Evolutionary conservation across 163 green algal species (phyloP), one percentile per base, ranked within the genome.

Genomic region (Chlamydomonas reinhardtii): DNA sequence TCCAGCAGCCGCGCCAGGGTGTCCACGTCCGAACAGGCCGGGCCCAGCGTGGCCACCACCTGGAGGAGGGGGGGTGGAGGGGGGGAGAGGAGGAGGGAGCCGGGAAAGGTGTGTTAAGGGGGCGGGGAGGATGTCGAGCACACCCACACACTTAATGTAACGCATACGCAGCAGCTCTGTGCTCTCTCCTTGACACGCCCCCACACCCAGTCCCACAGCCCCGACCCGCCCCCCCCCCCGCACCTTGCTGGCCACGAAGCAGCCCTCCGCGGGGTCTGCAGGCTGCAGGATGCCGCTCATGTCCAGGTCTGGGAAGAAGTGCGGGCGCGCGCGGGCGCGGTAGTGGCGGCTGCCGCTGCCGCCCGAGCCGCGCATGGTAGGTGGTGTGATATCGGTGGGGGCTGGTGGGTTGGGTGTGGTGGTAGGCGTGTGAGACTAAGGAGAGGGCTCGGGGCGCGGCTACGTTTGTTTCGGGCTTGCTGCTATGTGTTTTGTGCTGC

Each of bases 31-130:
- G 96, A 95, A 59, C 94, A 97, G 73, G 92, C 87, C 4, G 96
- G 96, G 20, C 96, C 96, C 34, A 99, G 93, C 11, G 96, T 99
- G 64, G 95, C 91, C 12, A 97, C 89, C 9, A 98, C 93, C 86
- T 90, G 37, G 8, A 43, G 16, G 61, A 0, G 59, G 4, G 9
- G 69, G 19, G n/a, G 34, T 6, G 32, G 69, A 32, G 15, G 43
- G 69, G 19, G 34, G 22, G 70, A 59, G 24, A 34, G 27, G 70
- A 9, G 61, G 70, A 24, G 4, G 35, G 22, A 62, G 6, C 6
- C 27, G 37, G 43, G 35, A 20, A 8, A 27, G 59, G 22, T 27
- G 27, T 5, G 24, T 29, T 5, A 22, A 29, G 62, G 62, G 4
- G 15, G 62, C 1, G 2, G 62, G 62, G 62, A 35, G n/a, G n/a